These are phyloP conservation scores for Blastocystis sp. DNA, from an alignment of 352 stramenopile species.

Conservation along the genomic window DNA sequence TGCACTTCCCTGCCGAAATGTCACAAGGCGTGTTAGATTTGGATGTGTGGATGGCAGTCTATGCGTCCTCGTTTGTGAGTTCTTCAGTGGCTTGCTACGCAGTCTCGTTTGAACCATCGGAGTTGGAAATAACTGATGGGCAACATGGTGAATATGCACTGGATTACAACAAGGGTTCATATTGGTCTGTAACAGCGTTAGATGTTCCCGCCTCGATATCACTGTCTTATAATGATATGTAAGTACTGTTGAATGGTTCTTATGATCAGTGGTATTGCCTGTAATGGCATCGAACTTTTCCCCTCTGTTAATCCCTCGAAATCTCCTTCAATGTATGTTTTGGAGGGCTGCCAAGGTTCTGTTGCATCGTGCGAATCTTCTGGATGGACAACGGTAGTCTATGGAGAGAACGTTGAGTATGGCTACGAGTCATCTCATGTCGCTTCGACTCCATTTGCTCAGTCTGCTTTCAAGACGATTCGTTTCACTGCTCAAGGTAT, in stretches of 20 bases:
- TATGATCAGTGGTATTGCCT: not conserved
- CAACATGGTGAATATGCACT: not conserved
- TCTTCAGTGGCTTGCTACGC: not conserved
- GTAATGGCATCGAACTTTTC: not conserved
- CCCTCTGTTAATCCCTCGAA: not conserved
- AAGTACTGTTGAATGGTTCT: not conserved
- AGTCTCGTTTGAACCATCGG: not conserved
- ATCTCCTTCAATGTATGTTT: not conserved
- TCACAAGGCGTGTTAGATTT: not conserved
- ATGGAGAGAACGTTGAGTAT: not conserved
- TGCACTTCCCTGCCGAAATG: not conserved
- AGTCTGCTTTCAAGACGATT: not conserved
- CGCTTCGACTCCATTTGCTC: not conserved
- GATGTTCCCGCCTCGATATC: too few species aligned
- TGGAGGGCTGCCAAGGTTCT: not conserved
- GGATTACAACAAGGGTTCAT: not conserved
- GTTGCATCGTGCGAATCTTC: not conserved
- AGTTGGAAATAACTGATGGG: not conserved
- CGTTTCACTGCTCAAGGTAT: not conserved
- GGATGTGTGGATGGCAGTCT: conserved; percentile 2
- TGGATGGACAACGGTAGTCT: not conserved
- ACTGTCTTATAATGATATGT: not conserved
- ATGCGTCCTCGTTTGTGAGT: not conserved
- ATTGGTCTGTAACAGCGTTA: not conserved
- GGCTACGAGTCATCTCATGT: not conserved